These are phyloP conservation scores for Colletotrichum liaoningense DNA, from an alignment of 2,329 filamentous ascomycete genomes.

Conservation along the genomic window DNA sequence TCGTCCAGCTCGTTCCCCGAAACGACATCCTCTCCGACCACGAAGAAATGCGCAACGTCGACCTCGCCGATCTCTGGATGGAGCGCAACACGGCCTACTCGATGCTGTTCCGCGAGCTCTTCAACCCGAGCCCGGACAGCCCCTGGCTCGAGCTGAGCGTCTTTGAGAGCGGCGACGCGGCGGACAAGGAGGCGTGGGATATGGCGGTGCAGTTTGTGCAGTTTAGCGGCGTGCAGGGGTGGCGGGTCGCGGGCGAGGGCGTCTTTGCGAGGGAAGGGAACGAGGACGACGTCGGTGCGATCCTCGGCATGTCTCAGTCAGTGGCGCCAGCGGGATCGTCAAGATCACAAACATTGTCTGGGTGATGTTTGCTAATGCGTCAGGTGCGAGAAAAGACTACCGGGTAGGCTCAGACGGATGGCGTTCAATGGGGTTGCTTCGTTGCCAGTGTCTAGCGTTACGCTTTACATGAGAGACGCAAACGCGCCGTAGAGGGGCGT, in stretches of 20 bases:
- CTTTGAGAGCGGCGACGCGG: slow-evolving; percentile 63
- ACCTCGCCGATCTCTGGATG: slow-evolving; percentile 61
- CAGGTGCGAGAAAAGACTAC: slow-evolving; percentile 14
- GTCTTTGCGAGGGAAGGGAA: slow-evolving; percentile 51
- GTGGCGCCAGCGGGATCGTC: slow-evolving; percentile 26
- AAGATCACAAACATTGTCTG: background rate
- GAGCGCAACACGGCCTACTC: slow-evolving; percentile 64
- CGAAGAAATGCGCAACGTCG: slow-evolving; percentile 51
- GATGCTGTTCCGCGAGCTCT: slow-evolving; percentile 55
- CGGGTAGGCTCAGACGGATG: slow-evolving; percentile 42
- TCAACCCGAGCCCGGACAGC: slow-evolving; percentile 42
- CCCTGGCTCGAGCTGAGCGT: slow-evolving; percentile 55
- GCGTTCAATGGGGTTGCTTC: slow-evolving; percentile 43
- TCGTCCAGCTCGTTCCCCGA: slow-evolving; percentile 60
- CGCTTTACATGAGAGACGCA: slow-evolving; percentile 38
- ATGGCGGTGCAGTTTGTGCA: slow-evolving; percentile 55
- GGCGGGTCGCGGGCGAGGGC: slow-evolving; percentile 57
- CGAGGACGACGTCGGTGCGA: slow-evolving; percentile 20
- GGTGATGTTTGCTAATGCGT: slow-evolving; percentile 6
- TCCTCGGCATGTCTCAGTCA: slow-evolving; percentile 34
- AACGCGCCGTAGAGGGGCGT: background rate
- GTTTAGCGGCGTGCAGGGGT: slow-evolving; percentile 48
- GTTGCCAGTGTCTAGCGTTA: slow-evolving; percentile 43
- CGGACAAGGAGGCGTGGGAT: slow-evolving; percentile 58
- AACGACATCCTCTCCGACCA: slow-evolving; percentile 46